Evolutionary conservation across 495 filamentous ascomycete genomes (phyloP).

Genomic region (Tuber aestivum): DNA sequence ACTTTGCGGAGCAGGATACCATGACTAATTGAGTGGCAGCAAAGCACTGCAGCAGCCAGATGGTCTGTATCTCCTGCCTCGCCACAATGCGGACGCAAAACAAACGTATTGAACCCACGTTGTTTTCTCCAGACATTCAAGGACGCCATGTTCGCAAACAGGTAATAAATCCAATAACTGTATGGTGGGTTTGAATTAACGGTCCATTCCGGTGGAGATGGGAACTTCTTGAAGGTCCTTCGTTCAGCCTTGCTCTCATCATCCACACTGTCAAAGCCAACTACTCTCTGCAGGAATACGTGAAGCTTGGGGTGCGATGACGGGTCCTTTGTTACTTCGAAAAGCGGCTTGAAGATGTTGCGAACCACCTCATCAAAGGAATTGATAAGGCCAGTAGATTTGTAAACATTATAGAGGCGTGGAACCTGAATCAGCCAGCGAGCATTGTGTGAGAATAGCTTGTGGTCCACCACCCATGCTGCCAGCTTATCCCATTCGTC

Average conservation of each 20-base stretch:
- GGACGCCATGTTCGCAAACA: conserved; percentile 89
- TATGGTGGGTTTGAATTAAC: conserved; percentile 95
- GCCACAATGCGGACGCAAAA: conserved; percentile 89
- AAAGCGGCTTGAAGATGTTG: conserved; percentile 89
- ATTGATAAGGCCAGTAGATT: conserved; percentile 73
- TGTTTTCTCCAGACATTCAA: conserved; percentile 86
- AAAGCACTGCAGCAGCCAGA: conserved; percentile 82
- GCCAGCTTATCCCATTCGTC: conserved; percentile 98
- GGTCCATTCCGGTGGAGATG: conserved; percentile 78
- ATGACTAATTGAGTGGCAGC: conserved; percentile 96
- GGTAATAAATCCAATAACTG: conserved; percentile 97
- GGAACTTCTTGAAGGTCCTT: conserved; percentile 86
- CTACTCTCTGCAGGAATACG: conserved; percentile 86
- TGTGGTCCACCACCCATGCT: conserved; percentile 98
- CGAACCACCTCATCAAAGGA: conserved; percentile 84
- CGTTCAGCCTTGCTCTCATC: conserved; percentile 96
- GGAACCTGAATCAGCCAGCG: conserved; percentile 96
- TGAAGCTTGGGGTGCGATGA: conserved; percentile 85
- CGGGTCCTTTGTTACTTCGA: conserved; percentile 88
- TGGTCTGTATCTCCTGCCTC: conserved; percentile 97
- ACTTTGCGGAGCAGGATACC: conserved; percentile 90
- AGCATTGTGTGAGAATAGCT: conserved; percentile 92
- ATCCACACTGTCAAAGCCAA: conserved; percentile 96
- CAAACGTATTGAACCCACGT: conserved; percentile 91
- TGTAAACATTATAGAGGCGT: conserved; percentile 92